Evolutionary conservation across 2,329 filamentous ascomycete genomes (phyloP), one percentile per base, ranked within the genome.

Genomic region (Monosporascus sp.): DNA sequence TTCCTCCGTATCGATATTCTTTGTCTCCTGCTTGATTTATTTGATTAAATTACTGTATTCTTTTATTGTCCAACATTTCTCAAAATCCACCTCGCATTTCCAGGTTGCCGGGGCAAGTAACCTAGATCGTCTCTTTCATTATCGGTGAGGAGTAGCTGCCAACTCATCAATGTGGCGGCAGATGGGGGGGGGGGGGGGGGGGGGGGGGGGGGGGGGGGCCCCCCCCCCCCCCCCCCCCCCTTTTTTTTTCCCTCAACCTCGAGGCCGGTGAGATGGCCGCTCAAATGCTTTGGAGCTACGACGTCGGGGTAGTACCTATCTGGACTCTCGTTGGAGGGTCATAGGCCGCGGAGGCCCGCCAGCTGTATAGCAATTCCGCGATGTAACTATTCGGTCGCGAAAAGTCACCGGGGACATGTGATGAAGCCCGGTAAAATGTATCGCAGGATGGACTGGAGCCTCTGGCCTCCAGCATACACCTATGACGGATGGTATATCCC

Each of bases 131-230:
- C 24, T 31, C 22, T 28, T 17, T 11, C 43, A 17, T 28, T 46
- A 31, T 46, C 24, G 43, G 55, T 57, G 51, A 60, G 53, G 57
- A 59, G 57, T 55, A 56, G 54, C 57, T 62, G 60, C 60, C 60
- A 62, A 50, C 60, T 61, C 60, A 62, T 56, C 60, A 56, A 54
- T 58, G 60, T 50, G 49, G 53, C 47, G 52, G 58, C 60, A 62
- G 60, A 62, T 62, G 60, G 61, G n/a, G n/a, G n/a, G n/a, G n/a
- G n/a, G n/a, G n/a, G n/a, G n/a, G n/a, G n/a, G n/a, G n/a, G n/a
- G n/a, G n/a, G n/a, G n/a, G n/a, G n/a, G n/a, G n/a, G n/a, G n/a
- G n/a, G n/a, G n/a, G n/a, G n/a, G n/a, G n/a, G n/a, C n/a, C n/a
- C n/a, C n/a, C n/a, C n/a, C n/a, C n/a, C n/a, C n/a, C n/a, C n/a